Conservation (phyloP, 768 basidiomycete genomes). For the Mrakia blollopis region DNA sequence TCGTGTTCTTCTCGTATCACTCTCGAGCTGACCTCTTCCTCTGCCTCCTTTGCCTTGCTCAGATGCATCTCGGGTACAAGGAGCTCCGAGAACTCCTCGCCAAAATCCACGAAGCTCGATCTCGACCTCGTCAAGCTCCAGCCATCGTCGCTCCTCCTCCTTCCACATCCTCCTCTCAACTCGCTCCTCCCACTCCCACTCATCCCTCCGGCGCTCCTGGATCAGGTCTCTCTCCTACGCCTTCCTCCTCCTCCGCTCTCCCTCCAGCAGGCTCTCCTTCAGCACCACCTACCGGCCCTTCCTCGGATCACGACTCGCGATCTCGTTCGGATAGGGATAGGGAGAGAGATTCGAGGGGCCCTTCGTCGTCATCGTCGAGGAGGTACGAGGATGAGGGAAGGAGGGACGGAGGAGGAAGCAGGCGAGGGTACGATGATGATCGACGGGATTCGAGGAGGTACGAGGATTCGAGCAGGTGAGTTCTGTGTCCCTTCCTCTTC, state of each 20-base stretch:
- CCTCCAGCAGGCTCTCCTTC: constrained; percentile 1
- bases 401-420: constrained; percentile 2
- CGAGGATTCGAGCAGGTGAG: constrained; percentile 19
- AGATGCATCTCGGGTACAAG: constrained; percentile 99
- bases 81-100: constrained; percentile 89
- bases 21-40: neutral
- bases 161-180: neutral
- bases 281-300: neutral
- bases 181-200: neutral
- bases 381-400: constrained; percentile 20
- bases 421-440: constrained; percentile 23
- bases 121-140: constrained; percentile 52
- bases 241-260: neutral
- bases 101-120: constrained; percentile 85
- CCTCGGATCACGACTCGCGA: neutral
- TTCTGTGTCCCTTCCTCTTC: neutral
- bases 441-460: constrained; percentile 19
- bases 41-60: neutral
- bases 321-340: constrained; percentile 3
- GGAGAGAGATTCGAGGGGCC: constrained; percentile 11
- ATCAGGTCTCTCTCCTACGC: neutral
- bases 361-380: constrained; percentile 1
- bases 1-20: constrained; percentile 6
- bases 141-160: neutral
- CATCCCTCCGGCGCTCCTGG: neutral